Evolutionary conservation across 164 flowering plant species (phyloP).

Genomic region (Saururus chinensis): DNA sequence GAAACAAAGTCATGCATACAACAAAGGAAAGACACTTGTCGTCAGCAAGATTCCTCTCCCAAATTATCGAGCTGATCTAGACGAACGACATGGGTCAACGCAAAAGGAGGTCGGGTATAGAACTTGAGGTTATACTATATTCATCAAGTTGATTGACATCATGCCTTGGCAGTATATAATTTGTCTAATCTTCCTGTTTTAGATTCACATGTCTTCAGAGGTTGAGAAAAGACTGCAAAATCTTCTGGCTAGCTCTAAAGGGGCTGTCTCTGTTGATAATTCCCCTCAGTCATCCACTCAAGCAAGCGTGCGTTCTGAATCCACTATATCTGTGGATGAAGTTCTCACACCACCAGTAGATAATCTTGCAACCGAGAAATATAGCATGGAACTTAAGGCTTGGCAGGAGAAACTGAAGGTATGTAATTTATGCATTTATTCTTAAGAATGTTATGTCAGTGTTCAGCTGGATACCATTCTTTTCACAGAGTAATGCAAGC

Average conservation of each 20-base stretch:
- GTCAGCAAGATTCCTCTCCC: conserved; percentile 89
- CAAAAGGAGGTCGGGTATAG: conserved; percentile 66
- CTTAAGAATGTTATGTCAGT: not conserved
- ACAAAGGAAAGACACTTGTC: conserved; percentile 82
- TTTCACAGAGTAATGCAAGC: no score
- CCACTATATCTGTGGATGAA: conserved; percentile 10
- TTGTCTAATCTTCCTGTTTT: conserved; percentile 10
- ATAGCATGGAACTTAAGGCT: conserved; percentile 51
- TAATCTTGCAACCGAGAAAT: conserved; percentile 37
- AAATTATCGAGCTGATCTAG: conserved; percentile 87
- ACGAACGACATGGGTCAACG: conserved; percentile 92
- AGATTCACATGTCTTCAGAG: conserved; percentile 85
- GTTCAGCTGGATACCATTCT: not conserved
- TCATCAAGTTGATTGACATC: not conserved
- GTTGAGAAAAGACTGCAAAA: conserved; percentile 62
- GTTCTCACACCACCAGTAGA: conserved; percentile 13
- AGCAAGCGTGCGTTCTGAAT: conserved; percentile 15
- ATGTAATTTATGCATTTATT: not conserved
- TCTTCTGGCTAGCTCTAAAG: conserved; percentile 45
- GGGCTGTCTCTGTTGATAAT: conserved; percentile 14
- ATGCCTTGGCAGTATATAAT: not conserved
- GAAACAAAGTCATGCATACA: conserved; percentile 89
- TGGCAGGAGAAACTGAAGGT: conserved; percentile 65
- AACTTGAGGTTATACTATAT: no score
- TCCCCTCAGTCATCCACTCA: conserved; percentile 28